Conservation (phyloP, 1,284 basidiomycete species). For the Fomitopsis schrenkii region DNA sequence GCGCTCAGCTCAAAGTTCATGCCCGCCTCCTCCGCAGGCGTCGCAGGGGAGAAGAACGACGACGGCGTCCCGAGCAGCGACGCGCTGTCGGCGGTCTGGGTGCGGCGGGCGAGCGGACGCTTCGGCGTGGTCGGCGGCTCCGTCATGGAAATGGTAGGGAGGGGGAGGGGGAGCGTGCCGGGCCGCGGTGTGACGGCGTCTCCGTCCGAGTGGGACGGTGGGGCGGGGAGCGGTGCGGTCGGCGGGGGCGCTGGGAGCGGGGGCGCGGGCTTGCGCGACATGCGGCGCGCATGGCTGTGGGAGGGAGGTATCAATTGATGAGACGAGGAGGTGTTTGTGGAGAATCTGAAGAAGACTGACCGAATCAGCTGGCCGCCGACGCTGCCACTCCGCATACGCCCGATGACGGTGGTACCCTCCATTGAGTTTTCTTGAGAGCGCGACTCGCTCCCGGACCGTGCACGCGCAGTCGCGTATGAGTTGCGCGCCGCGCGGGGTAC, state of each 20-base stretch:
- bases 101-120: conserved; percentile 18
- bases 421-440: conserved; percentile 5
- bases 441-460: conserved; percentile 23
- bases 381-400: conserved; percentile 26
- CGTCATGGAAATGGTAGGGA: conserved; percentile 6
- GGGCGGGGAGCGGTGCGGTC: conserved; percentile 12
- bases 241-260: conserved; percentile 8
- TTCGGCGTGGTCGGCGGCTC: conserved; percentile 13
- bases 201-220: conserved; percentile 8
- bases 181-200: conserved; percentile 11
- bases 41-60: neutral
- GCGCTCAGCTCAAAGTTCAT: neutral
- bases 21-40: conserved; percentile 10
- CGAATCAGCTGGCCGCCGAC: conserved; percentile 21
- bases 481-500: conserved; percentile 17
- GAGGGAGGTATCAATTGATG: neutral
- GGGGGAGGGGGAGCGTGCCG: neutral
- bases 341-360: conserved; percentile 8
- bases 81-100: conserved; percentile 20
- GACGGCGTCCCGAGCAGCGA: conserved; percentile 5
- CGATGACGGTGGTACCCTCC: conserved; percentile 16
- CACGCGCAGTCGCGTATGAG: conserved; percentile 11
- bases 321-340: neutral
- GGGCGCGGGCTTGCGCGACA: conserved; percentile 12
- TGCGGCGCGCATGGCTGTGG: conserved; percentile 2